Percentiles rank a stretch among this genome's conserved stretches.
phyloP scores from a whole-genome alignment of 2,329 filamentous ascomycete species.

The Colletotrichum brevisporum region DNA sequence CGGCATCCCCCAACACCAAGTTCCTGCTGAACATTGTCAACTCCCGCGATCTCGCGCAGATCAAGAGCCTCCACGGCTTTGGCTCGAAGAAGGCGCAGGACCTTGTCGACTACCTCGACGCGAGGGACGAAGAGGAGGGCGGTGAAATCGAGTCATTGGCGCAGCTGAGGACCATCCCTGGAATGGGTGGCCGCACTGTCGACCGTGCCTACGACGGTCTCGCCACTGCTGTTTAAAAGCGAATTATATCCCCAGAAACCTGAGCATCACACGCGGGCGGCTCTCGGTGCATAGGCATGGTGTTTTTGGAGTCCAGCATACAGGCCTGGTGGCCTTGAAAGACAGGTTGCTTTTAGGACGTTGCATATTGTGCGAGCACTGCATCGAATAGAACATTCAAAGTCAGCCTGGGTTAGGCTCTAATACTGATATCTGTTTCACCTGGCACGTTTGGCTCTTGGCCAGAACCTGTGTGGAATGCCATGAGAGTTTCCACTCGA shows the following conservation, averaged over 20 bases:
- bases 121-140: slow-evolving; percentile 57
- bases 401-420: not conserved
- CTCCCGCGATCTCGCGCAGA: slow-evolving; percentile 76
- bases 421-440: not conserved
- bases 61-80: slow-evolving; percentile 77
- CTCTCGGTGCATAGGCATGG: slow-evolving; percentile 36
- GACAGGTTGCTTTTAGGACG: slow-evolving; percentile 17
- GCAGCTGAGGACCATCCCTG: slow-evolving; percentile 68
- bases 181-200: slow-evolving; percentile 69
- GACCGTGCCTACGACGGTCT: slow-evolving; percentile 70
- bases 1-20: slow-evolving; percentile 68
- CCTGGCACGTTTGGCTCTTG: too few relatives aligned
- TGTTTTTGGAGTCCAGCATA: slow-evolving; percentile 39
- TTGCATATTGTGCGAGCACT: slow-evolving; percentile 27
- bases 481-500: too few relatives aligned
- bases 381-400: slow-evolving; percentile 11
- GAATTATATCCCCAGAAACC: slow-evolving; percentile 7
- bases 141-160: slow-evolving; percentile 62
- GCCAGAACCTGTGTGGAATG: too few relatives aligned
- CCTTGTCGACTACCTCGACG: slow-evolving; percentile 69
- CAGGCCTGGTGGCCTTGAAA: slow-evolving; percentile 20
- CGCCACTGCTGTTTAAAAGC: slow-evolving; percentile 38
- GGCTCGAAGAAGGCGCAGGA: slow-evolving; percentile 79
- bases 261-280: slow-evolving; percentile 24
- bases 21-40: slow-evolving; percentile 80